A percentile compares a stretch with the other conserved stretches of the same genome.
Conservation (phyloP, 306 rosid genomes). For the Castanea crenata region DNA sequence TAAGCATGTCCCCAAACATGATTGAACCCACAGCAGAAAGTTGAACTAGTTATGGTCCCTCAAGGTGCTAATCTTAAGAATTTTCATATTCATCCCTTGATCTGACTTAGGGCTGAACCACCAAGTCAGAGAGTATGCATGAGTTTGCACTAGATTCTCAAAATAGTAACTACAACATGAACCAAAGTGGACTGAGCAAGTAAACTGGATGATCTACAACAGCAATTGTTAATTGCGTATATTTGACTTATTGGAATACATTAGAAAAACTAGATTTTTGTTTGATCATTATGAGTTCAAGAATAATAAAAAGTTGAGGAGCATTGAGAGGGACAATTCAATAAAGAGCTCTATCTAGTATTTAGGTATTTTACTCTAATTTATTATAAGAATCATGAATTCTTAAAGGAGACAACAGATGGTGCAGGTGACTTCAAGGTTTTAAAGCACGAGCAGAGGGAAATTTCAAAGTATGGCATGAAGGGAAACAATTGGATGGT, state of each 20-base stretch:
- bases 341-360: not conserved
- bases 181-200: not conserved
- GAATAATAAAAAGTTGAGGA: not conserved
- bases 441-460: not conserved
- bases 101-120: not conserved
- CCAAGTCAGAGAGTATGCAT: not conserved
- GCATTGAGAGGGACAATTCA: not conserved
- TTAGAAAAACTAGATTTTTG: not conserved
- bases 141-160: not conserved
- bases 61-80: no score
- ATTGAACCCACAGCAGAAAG: no score
- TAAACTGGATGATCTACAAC: not conserved
- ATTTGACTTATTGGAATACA: not conserved
- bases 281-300: not conserved
- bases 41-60: no score
- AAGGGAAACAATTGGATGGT: not conserved
- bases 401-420: not conserved
- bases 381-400: not conserved
- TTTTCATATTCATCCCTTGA: no score
- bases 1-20: not conserved
- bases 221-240: not conserved
- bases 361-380: not conserved
- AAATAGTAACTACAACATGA: not conserved
- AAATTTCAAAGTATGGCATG: not conserved
- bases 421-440: not conserved